Conservation (phyloP, 2,329 filamentous ascomycete genomes). For the Aspergillus bombycis region DNA sequence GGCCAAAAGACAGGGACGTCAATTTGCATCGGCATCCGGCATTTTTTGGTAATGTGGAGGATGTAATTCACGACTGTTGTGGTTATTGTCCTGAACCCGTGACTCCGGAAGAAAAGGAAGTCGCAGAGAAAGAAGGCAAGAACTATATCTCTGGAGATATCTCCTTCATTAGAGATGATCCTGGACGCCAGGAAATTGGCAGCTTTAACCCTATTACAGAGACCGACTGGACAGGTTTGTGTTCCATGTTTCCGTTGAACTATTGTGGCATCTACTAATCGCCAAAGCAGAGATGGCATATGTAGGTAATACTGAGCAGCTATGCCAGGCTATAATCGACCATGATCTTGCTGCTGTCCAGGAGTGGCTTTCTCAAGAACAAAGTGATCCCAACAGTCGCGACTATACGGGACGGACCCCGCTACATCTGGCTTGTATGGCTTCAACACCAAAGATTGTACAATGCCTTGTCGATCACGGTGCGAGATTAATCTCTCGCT, state of each 20-base stretch:
- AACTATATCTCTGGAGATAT: conserved; percentile 75
- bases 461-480: conserved; percentile 71
- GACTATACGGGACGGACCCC: conserved; percentile 80
- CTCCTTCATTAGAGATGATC: conserved; percentile 76
- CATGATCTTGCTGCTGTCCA: conserved; percentile 70
- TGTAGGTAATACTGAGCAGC: conserved; percentile 72
- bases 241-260: not conserved
- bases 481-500: conserved; percentile 70
- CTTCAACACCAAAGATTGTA: conserved; percentile 71
- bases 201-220: conserved; percentile 80
- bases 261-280: conserved; percentile 3
- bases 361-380: conserved; percentile 71
- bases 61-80: conserved; percentile 81
- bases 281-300: conserved; percentile 74
- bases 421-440: conserved; percentile 73
- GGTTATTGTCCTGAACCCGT: conserved; percentile 72
- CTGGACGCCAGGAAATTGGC: conserved; percentile 73
- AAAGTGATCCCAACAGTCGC: conserved; percentile 69
- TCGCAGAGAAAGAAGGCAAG: conserved; percentile 72
- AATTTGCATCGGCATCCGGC: conserved; percentile 82
- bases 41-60: conserved; percentile 76
- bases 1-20: conserved; percentile 71
- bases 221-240: conserved; percentile 71
- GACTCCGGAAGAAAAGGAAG: conserved; percentile 71
- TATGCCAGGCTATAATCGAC: conserved; percentile 82